Conservation (phyloP, 176 grass and related monocot genomes). For the Urochloa ruziziensis region DNA sequence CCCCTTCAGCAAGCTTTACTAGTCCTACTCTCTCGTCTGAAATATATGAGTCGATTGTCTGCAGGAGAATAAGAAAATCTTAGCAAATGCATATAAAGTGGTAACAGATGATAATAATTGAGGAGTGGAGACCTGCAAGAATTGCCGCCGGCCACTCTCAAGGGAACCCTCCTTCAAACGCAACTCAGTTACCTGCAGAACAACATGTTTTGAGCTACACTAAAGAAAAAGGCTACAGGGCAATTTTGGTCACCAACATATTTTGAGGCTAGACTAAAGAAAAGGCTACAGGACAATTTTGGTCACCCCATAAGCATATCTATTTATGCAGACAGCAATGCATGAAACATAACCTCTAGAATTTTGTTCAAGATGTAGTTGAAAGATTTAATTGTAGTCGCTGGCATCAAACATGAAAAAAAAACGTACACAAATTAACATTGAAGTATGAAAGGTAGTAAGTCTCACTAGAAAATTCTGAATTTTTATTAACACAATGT, state of each 20-base stretch:
- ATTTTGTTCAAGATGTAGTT: background rate
- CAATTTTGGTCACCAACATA: background rate
- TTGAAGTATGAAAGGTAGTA: background rate
- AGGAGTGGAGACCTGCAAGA: slow-evolving; percentile 46
- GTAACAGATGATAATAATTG: background rate
- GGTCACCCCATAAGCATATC: background rate
- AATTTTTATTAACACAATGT: background rate
- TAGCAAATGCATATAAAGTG: background rate
- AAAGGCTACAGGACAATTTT: background rate
- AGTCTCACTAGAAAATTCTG: background rate
- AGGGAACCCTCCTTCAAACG: slow-evolving; percentile 51
- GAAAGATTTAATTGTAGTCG: background rate
- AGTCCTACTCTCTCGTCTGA: slow-evolving; percentile 62
- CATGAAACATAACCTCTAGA: background rate
- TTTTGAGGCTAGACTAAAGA: background rate
- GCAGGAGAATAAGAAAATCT: slow-evolving; percentile 13
- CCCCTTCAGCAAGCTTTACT: slow-evolving; percentile 44
- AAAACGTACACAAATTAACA: background rate
- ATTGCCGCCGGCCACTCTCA: slow-evolving; percentile 37
- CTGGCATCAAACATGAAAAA: background rate
- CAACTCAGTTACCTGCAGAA: slow-evolving; percentile 54
- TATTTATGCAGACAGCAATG: background rate
- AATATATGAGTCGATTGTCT: slow-evolving; percentile 63
- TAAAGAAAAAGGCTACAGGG: background rate
- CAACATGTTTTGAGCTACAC: background rate